Percentiles rank a stretch among this genome's conserved stretches.
Evolutionary conservation across 805 yeast species (phyloP).

Genomic region (Candida nanaspora): DNA sequence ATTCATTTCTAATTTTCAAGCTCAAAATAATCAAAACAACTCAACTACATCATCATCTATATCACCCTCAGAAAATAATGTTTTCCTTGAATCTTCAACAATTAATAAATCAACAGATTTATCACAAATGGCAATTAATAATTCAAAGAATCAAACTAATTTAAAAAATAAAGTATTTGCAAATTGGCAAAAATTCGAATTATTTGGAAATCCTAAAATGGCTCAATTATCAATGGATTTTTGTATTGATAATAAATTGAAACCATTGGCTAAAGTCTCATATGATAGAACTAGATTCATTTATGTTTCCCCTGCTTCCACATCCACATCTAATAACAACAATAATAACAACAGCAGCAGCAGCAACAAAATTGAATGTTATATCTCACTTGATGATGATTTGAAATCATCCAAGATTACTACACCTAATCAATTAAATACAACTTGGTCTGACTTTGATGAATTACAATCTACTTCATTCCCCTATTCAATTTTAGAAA

Average conservation of each 20-base stretch:
- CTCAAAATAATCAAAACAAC: not conserved
- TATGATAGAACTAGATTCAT: slow-evolving; percentile 22
- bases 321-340: slow-evolving; percentile 6
- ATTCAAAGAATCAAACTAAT: slow-evolving; percentile 5
- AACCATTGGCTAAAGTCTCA: slow-evolving; percentile 20
- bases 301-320: too few species aligned
- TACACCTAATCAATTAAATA: slow-evolving; percentile 1
- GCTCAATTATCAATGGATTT: slow-evolving; percentile 24
- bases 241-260: slow-evolving; percentile 22
- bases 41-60: not conserved
- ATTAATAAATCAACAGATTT: not conserved
- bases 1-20: slow-evolving; percentile 5
- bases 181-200: slow-evolving; percentile 15
- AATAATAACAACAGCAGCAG: not conserved
- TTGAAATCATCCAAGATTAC: slow-evolving; percentile 11
- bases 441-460: slow-evolving; percentile 9
- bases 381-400: slow-evolving; percentile 23
- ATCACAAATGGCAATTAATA: not conserved
- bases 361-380: slow-evolving; percentile 19
- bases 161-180: slow-evolving; percentile 9
- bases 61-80: not conserved
- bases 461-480: slow-evolving; percentile 17
- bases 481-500: slow-evolving; percentile 43
- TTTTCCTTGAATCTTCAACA: not conserved
- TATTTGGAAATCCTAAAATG: slow-evolving; percentile 24